These are phyloP conservation scores for Neurospora pannonica DNA, from an alignment of 495 filamentous ascomycete species.

Conservation along the genomic window DNA sequence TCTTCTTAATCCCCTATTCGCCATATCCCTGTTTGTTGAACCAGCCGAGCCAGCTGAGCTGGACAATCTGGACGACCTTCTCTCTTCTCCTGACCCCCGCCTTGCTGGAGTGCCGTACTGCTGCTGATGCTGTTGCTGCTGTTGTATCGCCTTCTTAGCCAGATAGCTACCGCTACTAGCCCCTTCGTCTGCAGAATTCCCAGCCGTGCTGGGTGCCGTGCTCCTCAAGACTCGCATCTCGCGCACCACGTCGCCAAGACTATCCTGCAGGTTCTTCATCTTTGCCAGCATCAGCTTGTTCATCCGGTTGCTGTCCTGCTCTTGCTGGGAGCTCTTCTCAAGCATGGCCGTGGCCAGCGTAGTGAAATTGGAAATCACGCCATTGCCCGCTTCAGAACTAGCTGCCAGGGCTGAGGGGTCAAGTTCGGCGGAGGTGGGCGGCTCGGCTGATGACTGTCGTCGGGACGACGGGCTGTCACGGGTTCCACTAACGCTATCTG, in stretches of 20 bases:
- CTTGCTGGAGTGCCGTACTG: not conserved
- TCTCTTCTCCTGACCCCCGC: not conserved
- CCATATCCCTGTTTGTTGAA: not conserved
- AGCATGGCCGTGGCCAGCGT: slow-evolving; percentile 54
- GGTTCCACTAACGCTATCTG: not conserved
- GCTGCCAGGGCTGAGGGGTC: slow-evolving; percentile 35
- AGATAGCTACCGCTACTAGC: slow-evolving; percentile 10
- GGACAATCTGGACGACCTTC: not conserved
- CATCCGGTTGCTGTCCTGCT: slow-evolving; percentile 57
- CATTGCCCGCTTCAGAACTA: slow-evolving; percentile 9
- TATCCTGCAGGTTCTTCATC: slow-evolving; percentile 85
- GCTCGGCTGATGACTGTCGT: slow-evolving; percentile 48
- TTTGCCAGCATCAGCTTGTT: slow-evolving; percentile 77
- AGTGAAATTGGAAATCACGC: slow-evolving; percentile 63
- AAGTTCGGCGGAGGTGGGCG: slow-evolving; percentile 63
- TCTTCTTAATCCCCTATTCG: not conserved
- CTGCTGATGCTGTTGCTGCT: not conserved
- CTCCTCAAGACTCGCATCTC: slow-evolving; percentile 63
- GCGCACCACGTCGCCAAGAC: slow-evolving; percentile 71
- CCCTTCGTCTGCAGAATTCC: slow-evolving; percentile 31
- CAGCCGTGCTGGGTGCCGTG: slow-evolving; percentile 25
- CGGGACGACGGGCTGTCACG: slow-evolving; percentile 9
- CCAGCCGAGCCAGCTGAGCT: slow-evolving; percentile 7
- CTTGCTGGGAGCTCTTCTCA: slow-evolving; percentile 22
- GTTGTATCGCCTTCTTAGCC: not conserved